Conservation (phyloP, 2,329 filamentous ascomycete species). For the Dendrostoma leiphaemia region DNA sequence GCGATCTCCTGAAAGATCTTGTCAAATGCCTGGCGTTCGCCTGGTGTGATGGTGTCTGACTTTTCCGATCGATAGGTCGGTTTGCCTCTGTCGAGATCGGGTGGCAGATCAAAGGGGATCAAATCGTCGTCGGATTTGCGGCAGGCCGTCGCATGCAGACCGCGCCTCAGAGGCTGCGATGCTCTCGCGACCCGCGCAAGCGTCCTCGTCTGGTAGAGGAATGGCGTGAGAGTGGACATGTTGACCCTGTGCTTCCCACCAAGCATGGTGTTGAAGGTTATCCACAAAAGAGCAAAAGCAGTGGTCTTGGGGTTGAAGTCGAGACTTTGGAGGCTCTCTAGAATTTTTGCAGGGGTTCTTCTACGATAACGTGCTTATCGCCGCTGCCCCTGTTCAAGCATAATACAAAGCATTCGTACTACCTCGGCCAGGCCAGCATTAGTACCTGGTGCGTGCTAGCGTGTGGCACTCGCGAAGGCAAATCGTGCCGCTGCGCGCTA, state of each 20-base stretch:
- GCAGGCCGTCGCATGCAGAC: conserved; percentile 23
- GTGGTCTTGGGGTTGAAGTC: not conserved
- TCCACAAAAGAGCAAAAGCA: not conserved
- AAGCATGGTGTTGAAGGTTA: not conserved
- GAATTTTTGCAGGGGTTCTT: conserved; percentile 8
- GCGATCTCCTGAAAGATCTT: conserved; percentile 60
- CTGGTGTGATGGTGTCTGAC: conserved; percentile 54
- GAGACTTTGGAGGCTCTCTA: not conserved
- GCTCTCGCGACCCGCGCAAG: conserved; percentile 24
- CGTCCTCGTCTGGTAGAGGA: conserved; percentile 71
- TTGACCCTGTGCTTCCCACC: not conserved
- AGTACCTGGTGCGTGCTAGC: conserved; percentile 16
- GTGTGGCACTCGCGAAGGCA: conserved; percentile 15
- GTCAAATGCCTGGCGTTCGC: conserved; percentile 48
- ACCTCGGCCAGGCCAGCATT: too few relatives aligned
- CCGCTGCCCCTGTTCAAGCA: too few relatives aligned
- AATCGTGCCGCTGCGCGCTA: not conserved
- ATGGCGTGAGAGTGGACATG: conserved; percentile 58
- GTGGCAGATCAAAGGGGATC: conserved; percentile 52
- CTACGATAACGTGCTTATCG: conserved; percentile 12
- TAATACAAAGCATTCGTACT: too few relatives aligned
- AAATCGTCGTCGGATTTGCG: conserved; percentile 27
- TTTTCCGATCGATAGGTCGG: conserved; percentile 22
- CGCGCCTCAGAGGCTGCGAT: conserved; percentile 28
- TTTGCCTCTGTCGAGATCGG: conserved; percentile 30